phyloP scores from a whole-genome alignment of 1,284 basidiomycete species.

The Apiotrichum domesticum region DNA sequence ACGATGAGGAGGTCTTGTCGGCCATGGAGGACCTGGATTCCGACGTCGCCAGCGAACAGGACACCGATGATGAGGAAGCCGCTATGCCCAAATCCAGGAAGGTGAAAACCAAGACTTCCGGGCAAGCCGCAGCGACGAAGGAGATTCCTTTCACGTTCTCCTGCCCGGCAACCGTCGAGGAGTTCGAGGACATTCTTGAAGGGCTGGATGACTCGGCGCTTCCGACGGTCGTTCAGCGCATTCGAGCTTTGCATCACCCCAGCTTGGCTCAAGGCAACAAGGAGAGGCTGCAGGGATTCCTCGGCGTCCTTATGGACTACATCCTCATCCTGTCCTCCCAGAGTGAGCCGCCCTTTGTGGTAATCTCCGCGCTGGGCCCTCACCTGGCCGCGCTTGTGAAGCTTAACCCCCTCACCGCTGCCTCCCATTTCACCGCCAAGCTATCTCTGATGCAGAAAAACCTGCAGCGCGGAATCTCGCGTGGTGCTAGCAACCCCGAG shows the following conservation, averaged over 20 bases:
- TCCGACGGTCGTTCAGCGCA: conserved; percentile 79
- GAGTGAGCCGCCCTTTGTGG: conserved; percentile 55
- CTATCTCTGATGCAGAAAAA: conserved; percentile 91
- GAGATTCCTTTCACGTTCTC: conserved; percentile 89
- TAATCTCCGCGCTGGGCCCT: conserved; percentile 64
- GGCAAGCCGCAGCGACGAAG: conserved; percentile 47
- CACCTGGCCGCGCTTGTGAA: conserved; percentile 75
- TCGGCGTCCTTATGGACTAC: conserved; percentile 84
- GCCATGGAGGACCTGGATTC: conserved; percentile 33
- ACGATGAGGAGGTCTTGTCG: conserved; percentile 36
- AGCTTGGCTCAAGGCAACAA: conserved; percentile 88
- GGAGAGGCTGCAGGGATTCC: conserved; percentile 76
- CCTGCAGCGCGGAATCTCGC: conserved; percentile 72
- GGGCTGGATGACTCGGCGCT: conserved; percentile 64
- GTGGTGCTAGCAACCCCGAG: conserved; percentile 59
- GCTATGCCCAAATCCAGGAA: conserved; percentile 9
- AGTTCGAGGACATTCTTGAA: conserved; percentile 77
- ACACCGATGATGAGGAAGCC: conserved; percentile 19
- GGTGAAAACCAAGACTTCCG: conserved; percentile 36
- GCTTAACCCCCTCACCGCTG: conserved; percentile 72
- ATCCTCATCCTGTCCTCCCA: conserved; percentile 69
- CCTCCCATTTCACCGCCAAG: conserved; percentile 75
- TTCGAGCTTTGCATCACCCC: conserved; percentile 84
- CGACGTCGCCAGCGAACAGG: conserved; percentile 31
- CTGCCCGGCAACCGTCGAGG: conserved; percentile 78